Conservation (phyloP, 78 protist genomes). For the Planoprotostelium fungivorum region DNA sequence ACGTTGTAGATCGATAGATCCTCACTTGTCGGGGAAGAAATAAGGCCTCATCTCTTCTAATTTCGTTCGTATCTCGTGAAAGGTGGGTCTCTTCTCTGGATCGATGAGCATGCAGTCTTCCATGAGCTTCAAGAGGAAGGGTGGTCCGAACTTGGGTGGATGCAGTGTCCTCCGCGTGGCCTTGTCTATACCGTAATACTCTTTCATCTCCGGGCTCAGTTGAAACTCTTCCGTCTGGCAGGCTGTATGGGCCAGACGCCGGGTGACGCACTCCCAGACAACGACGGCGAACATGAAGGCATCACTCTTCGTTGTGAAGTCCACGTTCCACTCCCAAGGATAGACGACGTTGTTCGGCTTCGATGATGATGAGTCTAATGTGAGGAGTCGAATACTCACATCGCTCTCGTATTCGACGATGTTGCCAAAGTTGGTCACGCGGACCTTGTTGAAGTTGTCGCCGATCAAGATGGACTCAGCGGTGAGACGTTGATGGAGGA, state of each 20-base stretch:
- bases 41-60: neutral
- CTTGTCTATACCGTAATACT: neutral
- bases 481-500: neutral
- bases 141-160: neutral
- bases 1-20: no score
- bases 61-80: neutral
- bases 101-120: neutral
- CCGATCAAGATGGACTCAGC: neutral
- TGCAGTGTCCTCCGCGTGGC: neutral
- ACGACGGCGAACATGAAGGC: neutral
- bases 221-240: neutral
- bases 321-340: neutral
- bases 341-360: neutral
- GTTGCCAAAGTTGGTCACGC: neutral
- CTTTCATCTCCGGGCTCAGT: neutral
- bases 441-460: neutral
- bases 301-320: conserved; percentile 1
- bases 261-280: neutral
- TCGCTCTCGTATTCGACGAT: neutral
- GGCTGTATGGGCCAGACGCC: neutral
- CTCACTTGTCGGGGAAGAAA: neutral
- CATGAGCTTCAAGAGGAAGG: neutral
- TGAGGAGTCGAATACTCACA: neutral
- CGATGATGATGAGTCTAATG: neutral
- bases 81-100: neutral